Base-by-base conservation (phyloP, 2,329 filamentous ascomycete species). In the Coccinonectria pachysandricola region DNA sequence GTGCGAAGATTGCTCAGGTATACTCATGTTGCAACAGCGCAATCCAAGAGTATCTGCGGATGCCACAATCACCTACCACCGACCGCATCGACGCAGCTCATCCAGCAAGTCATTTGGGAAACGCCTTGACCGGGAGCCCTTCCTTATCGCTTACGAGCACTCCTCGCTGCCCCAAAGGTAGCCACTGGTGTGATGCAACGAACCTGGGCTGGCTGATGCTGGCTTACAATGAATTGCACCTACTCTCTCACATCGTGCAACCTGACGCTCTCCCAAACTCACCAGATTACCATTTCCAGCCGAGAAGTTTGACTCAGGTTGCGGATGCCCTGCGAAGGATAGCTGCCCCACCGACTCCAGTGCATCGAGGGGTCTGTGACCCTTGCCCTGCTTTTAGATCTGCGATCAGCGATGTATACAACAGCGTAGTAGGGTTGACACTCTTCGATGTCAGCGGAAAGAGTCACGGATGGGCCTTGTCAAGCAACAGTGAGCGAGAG, bases 161-260 rank as follows among this genome's bases (percentile, higher is more conserved):
- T 1, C 54, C 64, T 3, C 55, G 66, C 17, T 71, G 67, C 30
- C 63, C 64, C 10, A 64, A 56, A 30, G 62, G 63, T 1, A 64
- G 57, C 28, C 64, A 62, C 28, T 49, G 52, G 40, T 71, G 67
- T 28, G 68, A 71, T 34, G 64, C 65, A 0, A 57, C 58, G 0
- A 69, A 66, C 27, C 50, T 71, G 0, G 67, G 67, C 3, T 71
- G 65, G 64, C 40, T 68, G 17, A 65, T 71, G 59, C 50, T 68
- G n/a, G 48, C 60, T 0, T 64, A 61, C 27, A 60, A 61, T 26
- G 62, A 69, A 35, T 48, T 68, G 27, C 54, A 56, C 21, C 45
- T 69, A 1, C 39, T 68, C 3, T 47, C 54, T 3, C 54, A 51
- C 5, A 48, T 67, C 4, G 43, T 65, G 42, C 48, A 52, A 2